These are phyloP conservation scores for Lipomyces spencermartinsiae DNA, from an alignment of 805 yeast genomes.

Conservation along the genomic window DNA sequence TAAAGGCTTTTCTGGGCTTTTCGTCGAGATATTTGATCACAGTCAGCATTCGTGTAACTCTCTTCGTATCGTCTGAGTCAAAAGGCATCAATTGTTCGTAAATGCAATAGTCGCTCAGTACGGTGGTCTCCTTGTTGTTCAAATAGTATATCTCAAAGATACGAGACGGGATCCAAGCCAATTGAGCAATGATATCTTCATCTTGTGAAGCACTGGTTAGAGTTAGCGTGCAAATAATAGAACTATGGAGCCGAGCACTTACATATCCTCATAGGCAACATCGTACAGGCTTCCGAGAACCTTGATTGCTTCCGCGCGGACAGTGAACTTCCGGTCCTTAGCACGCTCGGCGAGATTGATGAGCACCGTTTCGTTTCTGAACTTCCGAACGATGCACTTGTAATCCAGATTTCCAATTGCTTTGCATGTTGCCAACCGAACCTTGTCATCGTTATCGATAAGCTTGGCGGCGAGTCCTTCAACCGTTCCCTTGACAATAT, in stretches of 20 bases:
- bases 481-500: slow-evolving; percentile 56
- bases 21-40: slow-evolving; percentile 59
- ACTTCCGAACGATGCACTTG: slow-evolving; percentile 54
- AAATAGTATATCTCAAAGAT: slow-evolving; percentile 72
- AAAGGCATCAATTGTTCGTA: slow-evolving; percentile 68
- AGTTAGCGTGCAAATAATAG: not conserved
- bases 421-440: slow-evolving; percentile 65
- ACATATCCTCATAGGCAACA: slow-evolving; percentile 48
- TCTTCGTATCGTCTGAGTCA: slow-evolving; percentile 47
- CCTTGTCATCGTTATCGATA: slow-evolving; percentile 76
- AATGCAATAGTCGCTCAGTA: slow-evolving; percentile 65
- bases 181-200: slow-evolving; percentile 45
- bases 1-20: slow-evolving; percentile 67
- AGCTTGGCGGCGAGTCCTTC: slow-evolving; percentile 68
- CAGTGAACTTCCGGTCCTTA: slow-evolving; percentile 71
- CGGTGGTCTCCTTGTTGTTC: slow-evolving; percentile 70
- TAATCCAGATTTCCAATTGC: slow-evolving; percentile 55
- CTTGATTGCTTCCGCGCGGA: slow-evolving; percentile 64
- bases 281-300: slow-evolving; percentile 64
- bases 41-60: slow-evolving; percentile 62
- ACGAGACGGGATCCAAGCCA: slow-evolving; percentile 66
- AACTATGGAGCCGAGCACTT: not conserved
- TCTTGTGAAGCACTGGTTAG: slow-evolving; percentile 38
- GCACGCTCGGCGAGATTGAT: slow-evolving; percentile 64
- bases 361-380: slow-evolving; percentile 58